A percentile compares a stretch with the other conserved stretches of the same genome.
Evolutionary conservation across 2,329 filamentous ascomycete genomes (phyloP).

Genomic region (Triangularia setosa): DNA sequence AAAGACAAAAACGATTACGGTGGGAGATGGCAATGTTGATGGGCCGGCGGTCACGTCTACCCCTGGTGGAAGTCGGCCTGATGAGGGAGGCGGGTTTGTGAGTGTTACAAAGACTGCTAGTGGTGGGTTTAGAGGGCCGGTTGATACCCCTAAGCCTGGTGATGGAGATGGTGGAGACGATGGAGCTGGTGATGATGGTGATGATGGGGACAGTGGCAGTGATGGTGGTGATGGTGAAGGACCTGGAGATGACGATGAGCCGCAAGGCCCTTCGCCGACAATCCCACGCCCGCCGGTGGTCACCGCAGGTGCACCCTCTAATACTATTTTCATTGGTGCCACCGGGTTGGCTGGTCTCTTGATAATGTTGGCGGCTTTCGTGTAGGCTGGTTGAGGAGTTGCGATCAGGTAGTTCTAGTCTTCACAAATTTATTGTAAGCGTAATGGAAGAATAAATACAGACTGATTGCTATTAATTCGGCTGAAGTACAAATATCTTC

Average conservation of each 20-base stretch:
- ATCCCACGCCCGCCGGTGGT: not conserved
- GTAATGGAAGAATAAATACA: no score
- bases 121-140: not conserved
- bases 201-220: not conserved
- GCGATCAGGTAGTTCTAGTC: not conserved
- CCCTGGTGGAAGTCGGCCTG: not conserved
- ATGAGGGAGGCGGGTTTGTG: not conserved
- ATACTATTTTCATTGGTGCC: not conserved
- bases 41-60: not conserved
- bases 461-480: no score
- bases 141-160: not conserved
- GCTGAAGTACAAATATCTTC: no score
- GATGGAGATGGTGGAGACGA: not conserved
- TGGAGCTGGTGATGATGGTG: not conserved
- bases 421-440: no score
- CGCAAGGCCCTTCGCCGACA: not conserved
- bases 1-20: not conserved
- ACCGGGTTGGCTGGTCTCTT: not conserved
- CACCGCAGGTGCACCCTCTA: not conserved
- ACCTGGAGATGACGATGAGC: not conserved
- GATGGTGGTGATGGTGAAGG: not conserved
- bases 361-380: not conserved
- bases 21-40: not conserved
- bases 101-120: not conserved
- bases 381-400: not conserved